A percentile compares a stretch with the other conserved stretches of the same genome.
phyloP scores from a whole-genome alignment of 441 rosid genomes.

The Brassica balearica region DNA sequence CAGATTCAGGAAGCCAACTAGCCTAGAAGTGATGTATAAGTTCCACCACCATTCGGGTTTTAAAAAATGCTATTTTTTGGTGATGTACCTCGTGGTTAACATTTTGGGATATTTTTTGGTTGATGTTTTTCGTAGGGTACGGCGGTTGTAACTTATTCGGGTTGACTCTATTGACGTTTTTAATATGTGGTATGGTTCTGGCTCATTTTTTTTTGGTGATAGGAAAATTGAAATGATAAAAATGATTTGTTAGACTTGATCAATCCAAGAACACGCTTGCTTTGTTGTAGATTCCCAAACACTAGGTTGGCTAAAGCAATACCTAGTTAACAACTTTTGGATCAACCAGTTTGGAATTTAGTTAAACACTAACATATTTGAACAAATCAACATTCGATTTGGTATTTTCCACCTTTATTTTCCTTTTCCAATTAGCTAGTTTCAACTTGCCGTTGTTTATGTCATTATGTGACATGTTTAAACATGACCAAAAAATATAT shows the following conservation, averaged over 20 bases:
- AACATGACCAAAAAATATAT: background rate
- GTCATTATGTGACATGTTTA: background rate
- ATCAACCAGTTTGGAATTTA: slow-evolving; percentile 20
- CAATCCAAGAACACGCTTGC: slow-evolving; percentile 13
- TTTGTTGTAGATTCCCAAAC: background rate
- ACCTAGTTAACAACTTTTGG: slow-evolving; percentile 26
- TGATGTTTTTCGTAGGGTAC: background rate
- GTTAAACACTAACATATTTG: slow-evolving; percentile 5
- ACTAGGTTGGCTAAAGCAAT: slow-evolving; percentile 25
- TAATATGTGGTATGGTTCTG: background rate
- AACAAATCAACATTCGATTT: slow-evolving; percentile 1
- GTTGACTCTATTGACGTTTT: background rate
- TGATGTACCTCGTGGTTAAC: background rate
- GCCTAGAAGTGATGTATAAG: background rate
- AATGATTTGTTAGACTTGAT: background rate
- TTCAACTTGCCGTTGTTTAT: background rate
- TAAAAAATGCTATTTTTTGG: too few species aligned
- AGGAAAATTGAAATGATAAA: background rate
- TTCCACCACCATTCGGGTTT: background rate
- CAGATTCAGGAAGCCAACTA: background rate
- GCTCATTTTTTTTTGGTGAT: background rate
- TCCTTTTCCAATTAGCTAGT: background rate
- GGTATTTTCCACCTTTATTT: background rate
- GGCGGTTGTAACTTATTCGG: background rate
- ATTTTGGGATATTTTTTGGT: background rate